These are phyloP conservation scores for Xylariaceae sp. DNA, from an alignment of 2,329 filamentous ascomycete genomes.

Conservation along the genomic window DNA sequence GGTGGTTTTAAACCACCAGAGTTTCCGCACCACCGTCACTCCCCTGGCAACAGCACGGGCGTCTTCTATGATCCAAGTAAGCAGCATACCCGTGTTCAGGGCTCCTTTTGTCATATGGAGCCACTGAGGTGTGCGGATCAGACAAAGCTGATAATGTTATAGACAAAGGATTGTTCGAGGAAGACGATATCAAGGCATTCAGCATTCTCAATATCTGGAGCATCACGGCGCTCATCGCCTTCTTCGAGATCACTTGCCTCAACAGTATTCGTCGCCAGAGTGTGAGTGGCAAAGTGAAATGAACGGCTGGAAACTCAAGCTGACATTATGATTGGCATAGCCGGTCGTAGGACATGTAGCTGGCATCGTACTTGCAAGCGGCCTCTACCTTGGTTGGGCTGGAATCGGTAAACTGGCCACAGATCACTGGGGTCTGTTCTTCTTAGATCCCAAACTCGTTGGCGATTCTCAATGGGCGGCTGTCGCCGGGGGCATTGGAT, in stretches of 20 bases:
- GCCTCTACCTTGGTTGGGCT: constrained; percentile 46
- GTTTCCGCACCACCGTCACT: constrained; percentile 21
- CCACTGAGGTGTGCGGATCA: neutral
- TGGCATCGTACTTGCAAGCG: constrained; percentile 37
- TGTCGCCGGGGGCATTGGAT: constrained; percentile 39
- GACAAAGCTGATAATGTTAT: constrained; percentile 6
- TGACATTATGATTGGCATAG: constrained; percentile 28
- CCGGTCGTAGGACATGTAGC: constrained; percentile 40
- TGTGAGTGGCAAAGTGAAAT: constrained; percentile 32
- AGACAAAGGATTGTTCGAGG: constrained; percentile 45
- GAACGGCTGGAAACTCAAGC: neutral
- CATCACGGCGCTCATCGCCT: constrained; percentile 39
- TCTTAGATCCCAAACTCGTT: constrained; percentile 42
- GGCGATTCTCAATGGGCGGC: constrained; percentile 39
- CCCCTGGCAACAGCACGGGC: constrained; percentile 15
- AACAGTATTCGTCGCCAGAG: constrained; percentile 49
- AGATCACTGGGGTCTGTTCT: constrained; percentile 44
- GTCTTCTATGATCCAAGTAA: constrained; percentile 27
- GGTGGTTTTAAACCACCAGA: constrained; percentile 30
- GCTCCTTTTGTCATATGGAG: neutral
- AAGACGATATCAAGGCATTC: constrained; percentile 44
- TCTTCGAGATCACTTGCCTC: constrained; percentile 42
- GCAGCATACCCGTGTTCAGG: neutral
- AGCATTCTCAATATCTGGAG: constrained; percentile 43
- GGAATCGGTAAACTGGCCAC: constrained; percentile 43